Percentiles rank a stretch among this genome's conserved stretches.
phyloP scores from a whole-genome alignment of 108 stramenopile genomes.

The Fragilariopsis cylindrus region DNA sequence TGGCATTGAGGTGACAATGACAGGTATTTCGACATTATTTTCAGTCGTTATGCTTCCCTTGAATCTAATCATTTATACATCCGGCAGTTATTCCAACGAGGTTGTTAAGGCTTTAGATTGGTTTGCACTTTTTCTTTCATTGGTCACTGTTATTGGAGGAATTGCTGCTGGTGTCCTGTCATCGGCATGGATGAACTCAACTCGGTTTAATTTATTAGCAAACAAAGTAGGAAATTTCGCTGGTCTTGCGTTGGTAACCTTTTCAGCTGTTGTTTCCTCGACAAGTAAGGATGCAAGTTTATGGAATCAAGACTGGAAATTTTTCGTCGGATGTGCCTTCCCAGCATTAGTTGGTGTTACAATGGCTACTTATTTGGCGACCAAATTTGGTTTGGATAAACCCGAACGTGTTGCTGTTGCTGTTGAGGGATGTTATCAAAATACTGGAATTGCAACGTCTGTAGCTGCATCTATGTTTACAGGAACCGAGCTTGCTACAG shows the following conservation, averaged over 20 bases:
- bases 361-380: conserved; percentile 61
- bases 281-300: conserved; percentile 46
- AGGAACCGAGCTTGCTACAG: conserved; percentile 40
- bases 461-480: conserved; percentile 82
- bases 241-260: conserved; percentile 69
- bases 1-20: conserved; percentile 92
- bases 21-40: conserved; percentile 82
- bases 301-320: conserved; percentile 67
- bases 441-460: conserved; percentile 81
- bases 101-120: conserved; percentile 76
- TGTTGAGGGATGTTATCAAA: conserved; percentile 88
- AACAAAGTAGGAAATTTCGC: conserved; percentile 80
- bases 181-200: conserved; percentile 44
- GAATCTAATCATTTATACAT: conserved; percentile 81
- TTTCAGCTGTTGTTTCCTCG: conserved; percentile 68
- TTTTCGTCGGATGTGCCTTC: conserved; percentile 75
- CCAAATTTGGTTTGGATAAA: conserved; percentile 61
- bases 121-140: conserved; percentile 62
- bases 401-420: conserved; percentile 86
- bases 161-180: conserved; percentile 60
- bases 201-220: conserved; percentile 49
- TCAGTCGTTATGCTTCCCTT: conserved; percentile 79
- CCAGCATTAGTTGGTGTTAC: conserved; percentile 69
- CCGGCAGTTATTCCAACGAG: conserved; percentile 60
- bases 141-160: conserved; percentile 78